phyloP scores from a whole-genome alignment of 2,329 filamentous ascomycete species.

The Ophiostoma quercus region DNA sequence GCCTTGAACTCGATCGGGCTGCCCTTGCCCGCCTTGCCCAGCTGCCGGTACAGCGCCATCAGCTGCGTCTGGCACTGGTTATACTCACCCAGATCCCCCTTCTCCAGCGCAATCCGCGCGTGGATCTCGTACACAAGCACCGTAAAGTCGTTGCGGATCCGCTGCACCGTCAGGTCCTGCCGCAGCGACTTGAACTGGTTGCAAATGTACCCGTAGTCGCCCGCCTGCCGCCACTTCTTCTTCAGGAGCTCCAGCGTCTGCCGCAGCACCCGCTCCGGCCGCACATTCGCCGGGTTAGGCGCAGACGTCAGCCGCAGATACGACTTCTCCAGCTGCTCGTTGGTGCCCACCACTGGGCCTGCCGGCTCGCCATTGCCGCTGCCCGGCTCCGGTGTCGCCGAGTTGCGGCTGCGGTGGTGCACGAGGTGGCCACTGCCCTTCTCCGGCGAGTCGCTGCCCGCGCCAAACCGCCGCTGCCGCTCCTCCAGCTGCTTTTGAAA shows the following conservation, averaged over 20 bases:
- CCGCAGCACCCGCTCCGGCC: conserved; percentile 72
- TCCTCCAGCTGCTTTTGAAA: conserved; percentile 81
- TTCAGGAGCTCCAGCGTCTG: conserved; percentile 84
- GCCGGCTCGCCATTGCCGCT: conserved; percentile 39
- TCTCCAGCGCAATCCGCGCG: conserved; percentile 93
- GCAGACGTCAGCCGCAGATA: conserved; percentile 91
- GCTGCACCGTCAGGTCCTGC: conserved; percentile 96
- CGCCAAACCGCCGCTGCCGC: conserved; percentile 82
- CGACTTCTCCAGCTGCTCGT: conserved; percentile 79
- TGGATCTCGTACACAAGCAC: conserved; percentile 96
- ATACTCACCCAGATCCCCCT: conserved; percentile 99
- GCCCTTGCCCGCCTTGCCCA: conserved; percentile 58
- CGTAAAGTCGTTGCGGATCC: conserved; percentile 93
- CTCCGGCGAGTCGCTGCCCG: conserved; percentile 40
- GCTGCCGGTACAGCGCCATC: conserved; percentile 77
- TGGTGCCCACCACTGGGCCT: conserved; percentile 79
- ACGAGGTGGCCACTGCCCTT: background rate
- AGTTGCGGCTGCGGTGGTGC: conserved; percentile 32
- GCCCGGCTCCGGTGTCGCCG: conserved; percentile 37
- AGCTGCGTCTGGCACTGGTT: conserved; percentile 99
- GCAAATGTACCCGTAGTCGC: conserved; percentile 96
- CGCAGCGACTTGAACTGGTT: conserved; percentile 98
- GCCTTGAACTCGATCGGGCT: conserved; percentile 95
- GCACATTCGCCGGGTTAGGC: conserved; percentile 82
- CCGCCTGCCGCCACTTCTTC: conserved; percentile 88